Conservation (phyloP, 306 rosid genomes). For the Ormosia emarginata region DNA sequence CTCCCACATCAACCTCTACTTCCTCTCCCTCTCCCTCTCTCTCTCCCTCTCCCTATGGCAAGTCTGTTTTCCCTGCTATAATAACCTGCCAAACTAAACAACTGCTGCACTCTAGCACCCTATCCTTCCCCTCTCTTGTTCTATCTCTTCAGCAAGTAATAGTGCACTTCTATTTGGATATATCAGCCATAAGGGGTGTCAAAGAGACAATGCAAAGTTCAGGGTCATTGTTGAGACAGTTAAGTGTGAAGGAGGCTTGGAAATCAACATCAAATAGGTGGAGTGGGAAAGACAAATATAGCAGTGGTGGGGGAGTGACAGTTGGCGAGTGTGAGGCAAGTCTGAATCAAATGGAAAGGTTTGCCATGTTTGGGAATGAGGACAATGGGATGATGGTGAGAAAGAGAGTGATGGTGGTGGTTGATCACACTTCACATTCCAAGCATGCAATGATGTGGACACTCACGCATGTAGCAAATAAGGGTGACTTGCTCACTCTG, state of each 20-base stretch:
- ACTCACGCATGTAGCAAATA: constrained; percentile 67
- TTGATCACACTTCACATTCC: constrained; percentile 68
- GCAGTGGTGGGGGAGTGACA: neutral
- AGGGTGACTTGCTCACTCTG: constrained; percentile 76
- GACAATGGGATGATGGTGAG: constrained; percentile 37
- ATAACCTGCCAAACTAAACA: neutral
- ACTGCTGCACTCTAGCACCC: constrained; percentile 1
- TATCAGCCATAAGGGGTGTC: constrained; percentile 16
- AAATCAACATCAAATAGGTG: constrained; percentile 65
- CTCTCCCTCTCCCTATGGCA: neutral
- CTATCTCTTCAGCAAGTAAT: constrained; percentile 14
- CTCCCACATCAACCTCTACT: too few species aligned
- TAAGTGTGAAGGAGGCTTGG: constrained; percentile 59
- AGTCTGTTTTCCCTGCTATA: neutral
- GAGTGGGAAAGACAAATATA: constrained; percentile 31
- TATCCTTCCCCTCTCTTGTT: neutral
- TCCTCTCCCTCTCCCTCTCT: neutral
- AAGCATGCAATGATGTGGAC: constrained; percentile 91
- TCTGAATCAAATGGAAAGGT: constrained; percentile 53
- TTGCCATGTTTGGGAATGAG: constrained; percentile 42
- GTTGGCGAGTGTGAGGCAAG: constrained; percentile 35
- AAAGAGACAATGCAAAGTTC: constrained; percentile 43
- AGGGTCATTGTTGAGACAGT: constrained; percentile 56
- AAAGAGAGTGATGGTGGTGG: constrained; percentile 86
- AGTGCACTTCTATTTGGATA: neutral